Percentiles rank a stretch among this genome's conserved stretches.
These are phyloP conservation scores for Vitellaria paradoxa DNA, from an alignment of 179 eudicot species.

Conservation along the genomic window DNA sequence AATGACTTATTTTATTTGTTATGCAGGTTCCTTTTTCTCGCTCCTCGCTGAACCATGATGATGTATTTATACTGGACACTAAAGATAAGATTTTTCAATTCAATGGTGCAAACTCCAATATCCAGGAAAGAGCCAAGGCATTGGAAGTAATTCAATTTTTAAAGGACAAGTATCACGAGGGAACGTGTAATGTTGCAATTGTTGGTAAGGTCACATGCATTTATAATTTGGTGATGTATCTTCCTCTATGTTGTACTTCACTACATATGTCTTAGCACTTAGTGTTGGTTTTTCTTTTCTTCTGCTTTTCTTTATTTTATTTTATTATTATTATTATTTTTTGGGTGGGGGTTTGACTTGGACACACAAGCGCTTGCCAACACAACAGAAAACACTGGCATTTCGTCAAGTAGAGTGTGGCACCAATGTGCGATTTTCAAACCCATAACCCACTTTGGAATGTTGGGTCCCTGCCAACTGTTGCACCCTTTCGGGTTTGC, in stretches of 20 bases:
- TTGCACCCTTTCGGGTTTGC: neutral
- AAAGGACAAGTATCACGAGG: constrained; percentile 79
- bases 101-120: constrained; percentile 92
- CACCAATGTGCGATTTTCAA: neutral
- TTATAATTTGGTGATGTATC: neutral
- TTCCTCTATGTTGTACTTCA: neutral
- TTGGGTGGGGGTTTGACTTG: neutral
- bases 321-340: too few species aligned
- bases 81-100: constrained; percentile 89
- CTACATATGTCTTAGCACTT: neutral
- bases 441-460: neutral
- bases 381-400: neutral
- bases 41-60: constrained; percentile 90
- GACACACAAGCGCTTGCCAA: neutral
- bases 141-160: constrained; percentile 87
- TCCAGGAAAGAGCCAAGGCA: constrained; percentile 96
- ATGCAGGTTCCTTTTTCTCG: constrained; percentile 91
- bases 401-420: neutral
- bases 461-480: neutral
- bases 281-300: neutral
- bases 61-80: constrained; percentile 86
- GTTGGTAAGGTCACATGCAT: constrained; percentile 56
- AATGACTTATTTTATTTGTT: constrained; percentile 8
- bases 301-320: neutral
- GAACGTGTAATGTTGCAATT: constrained; percentile 79